Evolutionary conservation across 306 rosid genomes (phyloP).

Genomic region (Geum urbanum): DNA sequence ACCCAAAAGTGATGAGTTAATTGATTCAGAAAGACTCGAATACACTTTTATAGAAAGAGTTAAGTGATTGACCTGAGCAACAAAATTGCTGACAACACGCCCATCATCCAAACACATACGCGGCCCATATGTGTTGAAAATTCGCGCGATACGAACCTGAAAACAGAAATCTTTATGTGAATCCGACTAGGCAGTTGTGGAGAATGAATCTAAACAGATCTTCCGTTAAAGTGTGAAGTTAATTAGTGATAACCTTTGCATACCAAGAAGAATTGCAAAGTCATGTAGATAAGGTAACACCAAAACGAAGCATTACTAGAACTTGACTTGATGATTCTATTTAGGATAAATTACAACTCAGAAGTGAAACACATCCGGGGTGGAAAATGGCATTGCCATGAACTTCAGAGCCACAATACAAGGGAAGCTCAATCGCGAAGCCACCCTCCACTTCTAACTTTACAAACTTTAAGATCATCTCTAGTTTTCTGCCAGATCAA

Average conservation of each 20-base stretch:
- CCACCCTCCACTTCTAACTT: not conserved
- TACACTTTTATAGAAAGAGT: slow-evolving; percentile 1
- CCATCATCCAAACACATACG: slow-evolving; percentile 99
- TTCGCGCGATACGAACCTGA: slow-evolving; percentile 96
- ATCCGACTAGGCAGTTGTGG: slow-evolving; percentile 19
- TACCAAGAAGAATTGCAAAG: slow-evolving; percentile 7
- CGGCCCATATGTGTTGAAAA: slow-evolving; percentile 89
- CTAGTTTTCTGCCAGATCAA: not conserved
- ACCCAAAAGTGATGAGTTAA: too few relatives aligned
- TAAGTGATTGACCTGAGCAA: slow-evolving; percentile 68
- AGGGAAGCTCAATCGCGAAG: not conserved
- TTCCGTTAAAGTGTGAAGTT: slow-evolving; percentile 4
- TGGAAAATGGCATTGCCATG: slow-evolving; percentile 3
- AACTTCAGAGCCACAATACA: not conserved
- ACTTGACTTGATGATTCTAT: not conserved
- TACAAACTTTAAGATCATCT: not conserved
- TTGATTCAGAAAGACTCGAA: too few relatives aligned
- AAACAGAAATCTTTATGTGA: slow-evolving; percentile 27
- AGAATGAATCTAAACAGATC: slow-evolving; percentile 15
- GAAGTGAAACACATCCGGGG: not conserved
- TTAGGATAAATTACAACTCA: not conserved
- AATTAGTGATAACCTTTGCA: slow-evolving; percentile 11
- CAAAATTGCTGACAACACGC: slow-evolving; percentile 98
- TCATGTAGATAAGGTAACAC: not conserved
- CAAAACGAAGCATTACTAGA: not conserved